Conservation (phyloP, 2,329 filamentous ascomycete genomes). For the Beauveria varroae region DNA sequence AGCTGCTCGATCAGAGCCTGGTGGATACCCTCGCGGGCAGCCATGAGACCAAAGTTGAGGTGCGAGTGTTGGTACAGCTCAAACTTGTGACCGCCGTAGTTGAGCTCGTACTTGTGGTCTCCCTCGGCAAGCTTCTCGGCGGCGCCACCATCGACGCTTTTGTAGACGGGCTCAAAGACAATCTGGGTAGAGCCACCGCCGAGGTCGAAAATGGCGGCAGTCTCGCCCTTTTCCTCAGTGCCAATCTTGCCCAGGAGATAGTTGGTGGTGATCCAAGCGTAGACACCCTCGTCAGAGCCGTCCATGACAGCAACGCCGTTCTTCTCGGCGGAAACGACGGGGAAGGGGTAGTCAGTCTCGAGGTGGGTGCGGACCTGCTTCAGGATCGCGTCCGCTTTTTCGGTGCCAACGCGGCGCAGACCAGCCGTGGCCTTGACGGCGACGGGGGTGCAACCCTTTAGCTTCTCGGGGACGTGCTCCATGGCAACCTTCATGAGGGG, state of each 20-base stretch:
- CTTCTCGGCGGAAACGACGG: conserved; percentile 77
- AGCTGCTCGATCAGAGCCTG: conserved; percentile 65
- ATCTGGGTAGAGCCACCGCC: conserved; percentile 97
- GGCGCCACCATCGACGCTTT: conserved; percentile 68
- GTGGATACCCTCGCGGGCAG: conserved; percentile 82
- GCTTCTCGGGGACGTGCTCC: conserved; percentile 73
- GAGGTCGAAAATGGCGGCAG: conserved; percentile 91
- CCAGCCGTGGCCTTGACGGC: conserved; percentile 98
- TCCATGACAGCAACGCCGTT: conserved; percentile 96
- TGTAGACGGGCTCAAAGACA: conserved; percentile 94
- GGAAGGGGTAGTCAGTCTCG: conserved; percentile 89
- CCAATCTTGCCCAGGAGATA: conserved; percentile 98
- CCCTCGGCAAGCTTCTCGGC: conserved; percentile 78
- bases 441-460: conserved; percentile 86
- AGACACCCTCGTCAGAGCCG: conserved; percentile 92
- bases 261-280: conserved; percentile 98
- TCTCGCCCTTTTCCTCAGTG: conserved; percentile 79
- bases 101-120: conserved; percentile 90
- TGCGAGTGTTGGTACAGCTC: conserved; percentile 97
- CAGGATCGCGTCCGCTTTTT: conserved; percentile 77
- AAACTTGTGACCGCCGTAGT: conserved; percentile 85
- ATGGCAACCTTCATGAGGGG: conserved; percentile 80
- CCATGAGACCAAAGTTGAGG: conserved; percentile 93
- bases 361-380: conserved; percentile 75
- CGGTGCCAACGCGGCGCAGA: conserved; percentile 74